Percentiles rank a stretch among this genome's conserved stretches.
Conservation (phyloP, 129 eudicot species). For the Centella asiatica region DNA sequence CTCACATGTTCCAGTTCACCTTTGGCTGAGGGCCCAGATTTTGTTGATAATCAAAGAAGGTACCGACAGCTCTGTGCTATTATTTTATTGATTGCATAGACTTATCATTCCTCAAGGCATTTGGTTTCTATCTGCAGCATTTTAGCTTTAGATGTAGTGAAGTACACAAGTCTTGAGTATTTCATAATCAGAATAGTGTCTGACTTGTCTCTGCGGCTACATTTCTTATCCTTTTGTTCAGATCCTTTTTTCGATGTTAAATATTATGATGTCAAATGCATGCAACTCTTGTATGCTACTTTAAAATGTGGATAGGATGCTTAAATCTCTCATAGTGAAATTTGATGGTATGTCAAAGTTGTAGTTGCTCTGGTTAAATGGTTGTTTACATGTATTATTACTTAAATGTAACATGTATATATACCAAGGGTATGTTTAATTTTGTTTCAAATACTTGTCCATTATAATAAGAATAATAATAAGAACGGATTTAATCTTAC, state of each 20-base stretch:
- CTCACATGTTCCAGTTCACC: constrained; percentile 78
- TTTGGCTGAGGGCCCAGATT: constrained; percentile 78
- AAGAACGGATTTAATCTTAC: too few species aligned
- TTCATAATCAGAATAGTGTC: too few species aligned
- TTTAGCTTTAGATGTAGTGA: background rate
- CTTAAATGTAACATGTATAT: too few species aligned
- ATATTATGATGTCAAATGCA: background rate
- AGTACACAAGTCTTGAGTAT: background rate
- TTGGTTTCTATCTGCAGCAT: background rate
- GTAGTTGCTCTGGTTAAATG: too few species aligned
- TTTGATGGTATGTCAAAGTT: too few species aligned
- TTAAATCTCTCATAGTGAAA: background rate
- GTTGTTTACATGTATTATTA: too few species aligned
- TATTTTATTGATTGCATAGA: background rate
- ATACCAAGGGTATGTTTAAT: too few species aligned
- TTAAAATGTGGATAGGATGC: background rate
- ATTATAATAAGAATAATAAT: too few species aligned
- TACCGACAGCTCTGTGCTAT: constrained; percentile 10
- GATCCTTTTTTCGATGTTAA: background rate
- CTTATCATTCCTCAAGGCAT: background rate
- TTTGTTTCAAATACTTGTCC: too few species aligned
- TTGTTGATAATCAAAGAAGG: constrained; percentile 68
- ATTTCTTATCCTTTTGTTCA: background rate
- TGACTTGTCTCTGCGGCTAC: background rate
- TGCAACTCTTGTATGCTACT: background rate